Evolutionary conservation across 164 flowering plant genomes (phyloP).

Genomic region (Kalanchoe fedtschenkoi): DNA sequence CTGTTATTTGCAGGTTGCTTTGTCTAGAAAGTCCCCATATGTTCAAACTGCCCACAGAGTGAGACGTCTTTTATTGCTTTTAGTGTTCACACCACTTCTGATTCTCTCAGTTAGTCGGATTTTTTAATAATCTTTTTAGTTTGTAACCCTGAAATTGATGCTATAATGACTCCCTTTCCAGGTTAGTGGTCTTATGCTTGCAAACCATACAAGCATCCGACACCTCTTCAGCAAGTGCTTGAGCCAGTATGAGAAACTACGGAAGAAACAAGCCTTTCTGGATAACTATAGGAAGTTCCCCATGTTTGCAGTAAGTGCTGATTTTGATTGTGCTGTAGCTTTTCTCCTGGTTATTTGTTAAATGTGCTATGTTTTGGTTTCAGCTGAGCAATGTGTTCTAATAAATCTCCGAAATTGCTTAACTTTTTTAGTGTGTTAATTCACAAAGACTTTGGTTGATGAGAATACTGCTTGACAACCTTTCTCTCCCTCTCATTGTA

Average conservation of each 20-base stretch:
- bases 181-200: slow-evolving; percentile 99
- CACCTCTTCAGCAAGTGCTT: slow-evolving; percentile 94
- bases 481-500: too few species aligned
- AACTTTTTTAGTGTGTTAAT: too few species aligned
- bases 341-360: not conserved
- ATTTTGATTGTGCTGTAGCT: not conserved
- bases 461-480: too few species aligned
- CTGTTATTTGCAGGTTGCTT: slow-evolving; percentile 66
- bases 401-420: too few species aligned
- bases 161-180: slow-evolving; percentile 15
- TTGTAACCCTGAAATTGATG: not conserved
- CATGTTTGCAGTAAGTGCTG: slow-evolving; percentile 86
- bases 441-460: too few species aligned
- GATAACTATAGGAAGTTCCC: slow-evolving; percentile 96
- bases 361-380: not conserved
- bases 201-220: slow-evolving; percentile 94
- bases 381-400: too few species aligned
- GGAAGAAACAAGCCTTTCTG: slow-evolving; percentile 97
- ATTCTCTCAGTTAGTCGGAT: not conserved
- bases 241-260: slow-evolving; percentile 88
- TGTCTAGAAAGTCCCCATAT: slow-evolving; percentile 96
- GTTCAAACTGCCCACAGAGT: slow-evolving; percentile 96
- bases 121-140: not conserved
- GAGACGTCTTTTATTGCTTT: slow-evolving; percentile 8
- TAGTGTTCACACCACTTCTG: not conserved